Percentiles rank a stretch among this genome's conserved stretches.
phyloP scores from a whole-genome alignment of 2,329 filamentous ascomycete species.

The Sporothrix mexicana region DNA sequence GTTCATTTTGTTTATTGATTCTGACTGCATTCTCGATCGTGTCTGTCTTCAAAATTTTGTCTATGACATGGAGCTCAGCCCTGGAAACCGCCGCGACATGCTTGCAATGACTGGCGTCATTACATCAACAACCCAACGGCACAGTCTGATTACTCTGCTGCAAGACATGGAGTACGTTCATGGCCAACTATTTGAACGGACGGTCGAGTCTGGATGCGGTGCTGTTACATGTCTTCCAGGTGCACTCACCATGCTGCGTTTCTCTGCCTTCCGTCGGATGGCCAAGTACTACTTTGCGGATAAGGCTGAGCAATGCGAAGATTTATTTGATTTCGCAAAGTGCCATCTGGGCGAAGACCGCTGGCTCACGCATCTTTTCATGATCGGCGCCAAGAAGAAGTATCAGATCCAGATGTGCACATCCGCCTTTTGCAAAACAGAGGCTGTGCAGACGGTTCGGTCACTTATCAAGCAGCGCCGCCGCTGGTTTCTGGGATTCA shows the following conservation, averaged over 20 bases:
- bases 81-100: constrained; percentile 90
- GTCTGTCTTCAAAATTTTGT: constrained; percentile 96
- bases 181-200: constrained; percentile 93
- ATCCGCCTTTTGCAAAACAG: constrained; percentile 96
- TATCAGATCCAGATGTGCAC: constrained; percentile 99
- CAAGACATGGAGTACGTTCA: constrained; percentile 99
- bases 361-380: constrained; percentile 97
- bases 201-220: constrained; percentile 92
- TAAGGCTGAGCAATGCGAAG: constrained; percentile 92
- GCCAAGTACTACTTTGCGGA: constrained; percentile 98
- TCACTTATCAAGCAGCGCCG: constrained; percentile 92
- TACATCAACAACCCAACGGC: constrained; percentile 87
- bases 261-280: constrained; percentile 95
- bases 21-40: constrained; percentile 90
- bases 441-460: constrained; percentile 86
- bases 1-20: constrained; percentile 96
- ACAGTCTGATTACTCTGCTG: constrained; percentile 86
- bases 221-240: constrained; percentile 94
- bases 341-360: constrained; percentile 93
- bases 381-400: constrained; percentile 91
- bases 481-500: constrained; percentile 95
- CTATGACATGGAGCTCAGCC: constrained; percentile 97
- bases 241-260: constrained; percentile 92
- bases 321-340: constrained; percentile 96
- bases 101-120: constrained; percentile 98